Conservation (phyloP, 768 basidiomycete genomes). For the Sporobolomyces pararoseus region DNA sequence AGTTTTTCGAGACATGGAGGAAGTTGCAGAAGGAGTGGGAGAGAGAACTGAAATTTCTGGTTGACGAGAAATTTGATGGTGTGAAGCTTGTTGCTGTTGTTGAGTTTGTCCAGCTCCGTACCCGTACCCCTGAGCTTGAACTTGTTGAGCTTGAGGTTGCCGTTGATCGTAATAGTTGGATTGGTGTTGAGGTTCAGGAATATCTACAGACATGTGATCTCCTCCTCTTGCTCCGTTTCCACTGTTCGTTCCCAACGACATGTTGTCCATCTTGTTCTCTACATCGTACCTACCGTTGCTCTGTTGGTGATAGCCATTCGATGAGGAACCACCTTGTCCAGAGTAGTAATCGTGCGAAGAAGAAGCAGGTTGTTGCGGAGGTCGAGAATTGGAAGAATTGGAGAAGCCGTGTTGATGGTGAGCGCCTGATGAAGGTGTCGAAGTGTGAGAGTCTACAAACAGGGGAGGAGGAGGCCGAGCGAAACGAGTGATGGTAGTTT, state of each 20-base stretch:
- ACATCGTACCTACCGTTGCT: slow-evolving; percentile 27
- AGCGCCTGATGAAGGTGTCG: not conserved
- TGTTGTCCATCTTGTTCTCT: slow-evolving; percentile 35
- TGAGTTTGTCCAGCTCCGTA: slow-evolving; percentile 5
- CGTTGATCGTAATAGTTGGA: slow-evolving; percentile 18
- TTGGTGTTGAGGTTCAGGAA: slow-evolving; percentile 24
- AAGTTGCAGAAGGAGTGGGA: slow-evolving; percentile 41
- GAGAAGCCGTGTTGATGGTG: slow-evolving; percentile 4
- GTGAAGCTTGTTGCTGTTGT: slow-evolving; percentile 25
- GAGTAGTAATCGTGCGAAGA: slow-evolving; percentile 23
- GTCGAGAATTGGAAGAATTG: not conserved
- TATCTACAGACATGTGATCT: slow-evolving; percentile 29
- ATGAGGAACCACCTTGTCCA: not conserved
- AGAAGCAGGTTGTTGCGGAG: too few relatives aligned
- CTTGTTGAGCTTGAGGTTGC: not conserved
- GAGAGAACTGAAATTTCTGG: slow-evolving; percentile 36
- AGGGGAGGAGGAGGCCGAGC: not conserved
- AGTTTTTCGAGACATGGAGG: slow-evolving; percentile 42
- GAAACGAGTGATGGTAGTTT: too few relatives aligned
- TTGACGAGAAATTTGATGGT: too few relatives aligned
- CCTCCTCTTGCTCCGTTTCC: not conserved
- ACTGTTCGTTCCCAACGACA: slow-evolving; percentile 21
- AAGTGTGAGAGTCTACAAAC: slow-evolving; percentile 25
- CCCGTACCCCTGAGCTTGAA: slow-evolving; percentile 1
- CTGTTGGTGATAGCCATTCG: slow-evolving; percentile 11